phyloP scores from a whole-genome alignment of 148 eudicot species.

The Rheum nobile region DNA sequence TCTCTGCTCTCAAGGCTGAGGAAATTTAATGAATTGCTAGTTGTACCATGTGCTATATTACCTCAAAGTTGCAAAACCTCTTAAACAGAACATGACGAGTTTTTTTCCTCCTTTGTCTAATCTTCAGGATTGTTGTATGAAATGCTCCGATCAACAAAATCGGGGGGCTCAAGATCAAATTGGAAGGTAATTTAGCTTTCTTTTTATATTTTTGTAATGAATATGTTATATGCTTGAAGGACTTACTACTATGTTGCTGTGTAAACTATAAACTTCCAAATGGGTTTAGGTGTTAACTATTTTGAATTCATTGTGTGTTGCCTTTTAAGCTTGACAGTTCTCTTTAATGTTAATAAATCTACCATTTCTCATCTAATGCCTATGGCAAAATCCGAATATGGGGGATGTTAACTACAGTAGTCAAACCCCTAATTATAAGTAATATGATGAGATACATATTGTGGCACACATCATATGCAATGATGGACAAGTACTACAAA shows the following conservation, averaged over 20 bases:
- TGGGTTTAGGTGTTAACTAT: not conserved
- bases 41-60: not conserved
- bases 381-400: not conserved
- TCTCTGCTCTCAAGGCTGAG: not conserved
- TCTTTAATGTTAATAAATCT: not conserved
- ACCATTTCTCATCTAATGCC: not conserved
- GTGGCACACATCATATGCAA: not conserved
- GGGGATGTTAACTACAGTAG: not conserved
- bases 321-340: not conserved
- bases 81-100: no score
- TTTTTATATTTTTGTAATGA: not conserved
- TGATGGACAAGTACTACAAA: not conserved
- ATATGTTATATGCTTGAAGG: not conserved
- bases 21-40: not conserved
- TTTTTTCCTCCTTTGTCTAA: constrained; percentile 1
- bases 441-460: not conserved
- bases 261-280: not conserved
- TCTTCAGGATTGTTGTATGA: constrained; percentile 60
- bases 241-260: not conserved
- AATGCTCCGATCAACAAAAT: constrained; percentile 73
- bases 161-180: constrained; percentile 51
- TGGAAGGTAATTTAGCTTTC: constrained; percentile 57
- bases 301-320: not conserved
- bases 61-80: no score
- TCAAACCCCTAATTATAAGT: not conserved